Conservation (phyloP, 129 eudicot genomes). For the Artemisia tridentata region DNA sequence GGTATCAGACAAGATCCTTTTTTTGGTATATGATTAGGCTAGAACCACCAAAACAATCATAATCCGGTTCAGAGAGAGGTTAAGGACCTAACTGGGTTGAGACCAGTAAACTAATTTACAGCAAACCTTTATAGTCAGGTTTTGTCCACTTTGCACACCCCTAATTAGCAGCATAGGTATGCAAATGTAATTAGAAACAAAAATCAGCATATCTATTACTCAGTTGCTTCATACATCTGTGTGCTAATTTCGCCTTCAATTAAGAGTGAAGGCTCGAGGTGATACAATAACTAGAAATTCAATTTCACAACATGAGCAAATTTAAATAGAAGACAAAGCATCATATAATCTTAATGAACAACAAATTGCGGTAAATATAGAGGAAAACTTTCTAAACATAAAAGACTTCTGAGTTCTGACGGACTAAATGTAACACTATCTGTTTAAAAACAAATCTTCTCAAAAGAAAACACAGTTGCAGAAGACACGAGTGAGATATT, state of each 20-base stretch:
- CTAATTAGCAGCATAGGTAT: neutral
- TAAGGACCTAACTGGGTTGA: neutral
- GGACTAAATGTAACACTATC: conserved; percentile 24
- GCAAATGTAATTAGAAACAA: neutral
- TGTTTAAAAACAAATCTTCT: conserved; percentile 26
- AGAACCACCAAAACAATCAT: no score
- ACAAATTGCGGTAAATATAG: conserved; percentile 20
- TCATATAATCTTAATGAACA: conserved; percentile 22
- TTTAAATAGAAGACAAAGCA: neutral
- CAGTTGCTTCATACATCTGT: neutral
- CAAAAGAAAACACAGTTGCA: conserved; percentile 15
- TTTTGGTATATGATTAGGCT: neutral
- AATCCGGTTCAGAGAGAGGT: no score
- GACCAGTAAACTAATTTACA: neutral
- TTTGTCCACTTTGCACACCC: neutral
- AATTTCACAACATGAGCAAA: neutral
- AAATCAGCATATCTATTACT: neutral
- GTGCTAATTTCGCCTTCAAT: neutral
- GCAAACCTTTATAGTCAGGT: neutral
- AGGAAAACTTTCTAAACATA: conserved; percentile 14
- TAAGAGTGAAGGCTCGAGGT: neutral
- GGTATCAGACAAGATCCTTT: no score
- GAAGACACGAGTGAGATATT: conserved; percentile 18
- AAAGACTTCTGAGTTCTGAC: conserved; percentile 11
- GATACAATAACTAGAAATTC: neutral